These are phyloP conservation scores for Teratosphaeria epicoccoides DNA, from an alignment of 2,329 filamentous ascomycete genomes.

Conservation along the genomic window DNA sequence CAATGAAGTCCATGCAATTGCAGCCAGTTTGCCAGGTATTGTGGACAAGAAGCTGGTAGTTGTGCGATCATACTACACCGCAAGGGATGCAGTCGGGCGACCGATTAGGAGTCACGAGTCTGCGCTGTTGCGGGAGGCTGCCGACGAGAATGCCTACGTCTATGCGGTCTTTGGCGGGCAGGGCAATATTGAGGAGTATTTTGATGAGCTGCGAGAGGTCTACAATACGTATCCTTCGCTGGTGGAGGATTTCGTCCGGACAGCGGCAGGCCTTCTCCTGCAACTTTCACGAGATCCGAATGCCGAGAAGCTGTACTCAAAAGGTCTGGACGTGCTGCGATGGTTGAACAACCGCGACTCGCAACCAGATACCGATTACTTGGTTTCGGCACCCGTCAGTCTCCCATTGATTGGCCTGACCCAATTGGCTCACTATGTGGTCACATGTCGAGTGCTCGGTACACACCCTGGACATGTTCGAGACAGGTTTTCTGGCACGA, in stretches of 20 bases:
- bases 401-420: slow-evolving; percentile 92
- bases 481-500: slow-evolving; percentile 74
- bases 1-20: slow-evolving; percentile 91
- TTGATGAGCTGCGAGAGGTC: slow-evolving; percentile 88
- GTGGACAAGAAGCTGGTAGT: slow-evolving; percentile 84
- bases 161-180: slow-evolving; percentile 96
- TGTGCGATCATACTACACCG: slow-evolving; percentile 83
- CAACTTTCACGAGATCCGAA: slow-evolving; percentile 69
- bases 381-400: slow-evolving; percentile 90
- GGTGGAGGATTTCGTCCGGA: slow-evolving; percentile 70
- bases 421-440: slow-evolving; percentile 88
- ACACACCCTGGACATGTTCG: slow-evolving; percentile 81
- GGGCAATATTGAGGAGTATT: slow-evolving; percentile 99
- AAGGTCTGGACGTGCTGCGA: slow-evolving; percentile 87
- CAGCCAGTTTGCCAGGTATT: slow-evolving; percentile 77
- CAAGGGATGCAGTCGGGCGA: slow-evolving; percentile 71
- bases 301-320: slow-evolving; percentile 91
- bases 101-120: slow-evolving; percentile 89
- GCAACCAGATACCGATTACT: slow-evolving; percentile 87
- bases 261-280: slow-evolving; percentile 79
- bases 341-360: slow-evolving; percentile 86
- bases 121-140: slow-evolving; percentile 77
- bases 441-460: slow-evolving; percentile 85
- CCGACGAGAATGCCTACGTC: slow-evolving; percentile 70
- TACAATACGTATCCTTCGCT: slow-evolving; percentile 87